A percentile compares a stretch with the other conserved stretches of the same genome.
phyloP scores from a whole-genome alignment of 345 rosid species.

The Corymbia maculata region DNA sequence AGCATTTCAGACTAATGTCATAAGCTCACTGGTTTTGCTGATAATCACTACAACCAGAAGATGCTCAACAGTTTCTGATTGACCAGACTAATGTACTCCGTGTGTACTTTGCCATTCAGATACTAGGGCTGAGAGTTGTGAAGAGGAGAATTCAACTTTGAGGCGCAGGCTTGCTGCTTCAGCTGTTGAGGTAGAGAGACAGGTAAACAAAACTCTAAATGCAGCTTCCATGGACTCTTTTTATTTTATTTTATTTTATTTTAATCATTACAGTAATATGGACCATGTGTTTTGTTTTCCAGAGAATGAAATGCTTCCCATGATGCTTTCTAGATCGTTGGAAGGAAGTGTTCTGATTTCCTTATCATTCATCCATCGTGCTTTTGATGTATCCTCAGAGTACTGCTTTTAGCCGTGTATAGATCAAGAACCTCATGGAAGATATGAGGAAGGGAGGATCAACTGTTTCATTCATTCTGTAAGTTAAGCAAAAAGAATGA shows the following conservation, averaged over 20 bases:
- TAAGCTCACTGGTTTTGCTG: background rate
- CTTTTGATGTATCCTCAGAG: background rate
- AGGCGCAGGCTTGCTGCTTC: slow-evolving; percentile 74
- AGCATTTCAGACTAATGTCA: background rate
- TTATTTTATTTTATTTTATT: background rate
- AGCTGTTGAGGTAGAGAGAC: slow-evolving; percentile 80
- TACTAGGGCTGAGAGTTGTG: slow-evolving; percentile 60
- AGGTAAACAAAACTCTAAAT: slow-evolving; percentile 37
- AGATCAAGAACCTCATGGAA: background rate
- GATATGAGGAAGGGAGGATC: background rate
- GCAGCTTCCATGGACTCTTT: background rate
- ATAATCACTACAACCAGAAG: background rate
- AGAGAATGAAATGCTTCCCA: slow-evolving; percentile 98
- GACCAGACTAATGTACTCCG: background rate
- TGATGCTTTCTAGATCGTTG: slow-evolving; percentile 12
- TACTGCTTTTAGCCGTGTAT: background rate
- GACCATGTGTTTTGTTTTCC: slow-evolving; percentile 21
- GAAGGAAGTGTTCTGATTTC: background rate
- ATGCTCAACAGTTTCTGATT: background rate
- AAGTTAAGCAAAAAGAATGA: background rate
- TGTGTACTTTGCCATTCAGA: slow-evolving; percentile 22
- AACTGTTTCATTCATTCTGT: background rate
- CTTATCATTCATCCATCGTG: background rate
- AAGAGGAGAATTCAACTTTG: slow-evolving; percentile 51
- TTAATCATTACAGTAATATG: background rate